Conservation (phyloP, 257 asterid species). For the Solanum okadae region DNA sequence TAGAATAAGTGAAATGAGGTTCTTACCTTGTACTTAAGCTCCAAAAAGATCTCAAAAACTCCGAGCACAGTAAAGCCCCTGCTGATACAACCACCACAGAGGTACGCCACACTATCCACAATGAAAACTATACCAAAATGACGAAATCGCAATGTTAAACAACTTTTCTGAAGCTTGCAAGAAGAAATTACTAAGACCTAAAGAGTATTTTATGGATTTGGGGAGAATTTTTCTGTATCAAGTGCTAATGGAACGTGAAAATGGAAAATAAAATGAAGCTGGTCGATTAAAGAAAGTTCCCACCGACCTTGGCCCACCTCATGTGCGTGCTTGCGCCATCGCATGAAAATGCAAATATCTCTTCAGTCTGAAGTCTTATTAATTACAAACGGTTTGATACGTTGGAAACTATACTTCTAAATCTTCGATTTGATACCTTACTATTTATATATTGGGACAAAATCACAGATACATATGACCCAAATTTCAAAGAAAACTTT, state of each 20-base stretch:
- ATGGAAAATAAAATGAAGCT: too few relatives aligned
- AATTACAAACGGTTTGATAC: not conserved
- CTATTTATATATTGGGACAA: not conserved
- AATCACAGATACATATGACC: not conserved
- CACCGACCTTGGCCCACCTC: not conserved
- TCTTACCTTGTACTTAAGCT: not conserved
- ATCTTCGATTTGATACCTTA: too few relatives aligned
- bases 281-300: too few relatives aligned
- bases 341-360: not conserved
- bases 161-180: not conserved
- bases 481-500: not conserved
- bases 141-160: too few relatives aligned
- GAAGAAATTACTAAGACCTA: not conserved
- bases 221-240: too few relatives aligned
- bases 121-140: not conserved
- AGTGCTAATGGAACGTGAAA: too few relatives aligned
- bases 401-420: not conserved
- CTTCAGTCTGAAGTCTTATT: not conserved
- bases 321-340: not conserved
- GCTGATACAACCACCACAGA: not conserved
- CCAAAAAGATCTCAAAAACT: too few relatives aligned
- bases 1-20: not conserved
- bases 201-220: too few relatives aligned
- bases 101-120: not conserved
- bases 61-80: accelerated